Base-by-base conservation (phyloP, 768 basidiomycete species). In the Rhodocollybia butyracea region DNA sequence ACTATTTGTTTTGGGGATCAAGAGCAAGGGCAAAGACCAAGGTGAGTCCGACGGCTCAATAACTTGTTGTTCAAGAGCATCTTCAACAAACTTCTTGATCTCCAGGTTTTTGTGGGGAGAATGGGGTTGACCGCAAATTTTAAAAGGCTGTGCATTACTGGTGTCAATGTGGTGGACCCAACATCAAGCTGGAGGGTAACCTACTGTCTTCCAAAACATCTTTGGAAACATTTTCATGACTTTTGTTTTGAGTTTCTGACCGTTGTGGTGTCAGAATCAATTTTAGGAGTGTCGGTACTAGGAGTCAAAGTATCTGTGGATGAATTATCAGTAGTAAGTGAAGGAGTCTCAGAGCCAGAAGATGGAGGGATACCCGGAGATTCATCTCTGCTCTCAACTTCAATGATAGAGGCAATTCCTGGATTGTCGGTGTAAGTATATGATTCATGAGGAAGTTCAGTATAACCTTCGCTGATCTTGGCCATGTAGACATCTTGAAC, bases 141-240 rank as follows among this genome's bases (percentile, higher is more conserved):
- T 46, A 2, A 47, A 26, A 31, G 54, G 54, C 13, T 24, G 42
- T 8, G 36, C 4, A 38, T 47, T 30, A 12, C 43, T 32, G 24
- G 54, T 55, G 32, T 55, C 45, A 47, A 55, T 55, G 3, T 36
- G 6, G n/a, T 40, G 54, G 5, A 15, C 5, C 54, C 54, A 55
- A 21, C 29, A 5, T 29, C 54, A 32, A 31, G n/a, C 3, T 5
- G 54, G 54, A 3, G 40, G 45, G 15, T 31, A 40, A 31, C 54
- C 45, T 29, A 55, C 45, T 22, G 46, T 55, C 3, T 30, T 21
- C 11, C 45, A 21, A 39, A 55, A 55, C 6, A 6, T 31, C 21
- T 55, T 47, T 3, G 54, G 43, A 39, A 36, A 47, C 7, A 24
- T 8, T n/a, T 55, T 55, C 12, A 31, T 47, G 12, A n/a, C 30